phyloP scores from a whole-genome alignment of 345 rosid genomes.

The Physaria fendleri region DNA sequence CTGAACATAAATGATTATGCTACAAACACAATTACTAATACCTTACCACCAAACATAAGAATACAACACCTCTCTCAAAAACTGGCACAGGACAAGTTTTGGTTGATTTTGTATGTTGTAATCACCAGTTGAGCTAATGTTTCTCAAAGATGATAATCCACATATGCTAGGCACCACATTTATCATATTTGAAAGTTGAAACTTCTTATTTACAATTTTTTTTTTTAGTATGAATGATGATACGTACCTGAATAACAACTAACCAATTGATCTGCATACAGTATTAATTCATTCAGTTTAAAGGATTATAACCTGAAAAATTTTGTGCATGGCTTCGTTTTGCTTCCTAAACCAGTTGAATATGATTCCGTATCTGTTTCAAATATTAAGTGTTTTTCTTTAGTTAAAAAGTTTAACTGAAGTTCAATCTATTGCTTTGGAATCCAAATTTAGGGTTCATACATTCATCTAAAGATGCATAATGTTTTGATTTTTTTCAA shows the following conservation, averaged over 20 bases:
- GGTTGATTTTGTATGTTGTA: neutral
- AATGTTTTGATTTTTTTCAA: neutral
- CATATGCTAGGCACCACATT: neutral
- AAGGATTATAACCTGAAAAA: slow-evolving; percentile 96
- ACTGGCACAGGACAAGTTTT: neutral
- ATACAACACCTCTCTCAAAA: neutral
- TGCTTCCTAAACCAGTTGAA: slow-evolving; percentile 99
- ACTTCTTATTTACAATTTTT: too few relatives aligned
- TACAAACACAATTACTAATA: neutral
- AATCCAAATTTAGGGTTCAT: slow-evolving; percentile 16
- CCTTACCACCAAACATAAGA: slow-evolving; percentile 9
- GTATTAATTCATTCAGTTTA: slow-evolving; percentile 38
- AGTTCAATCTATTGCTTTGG: slow-evolving; percentile 17
- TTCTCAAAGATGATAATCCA: slow-evolving; percentile 13
- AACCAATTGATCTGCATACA: slow-evolving; percentile 18
- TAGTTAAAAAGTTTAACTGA: slow-evolving; percentile 24
- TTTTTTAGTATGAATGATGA: too few relatives aligned
- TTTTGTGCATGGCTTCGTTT: slow-evolving; percentile 99
- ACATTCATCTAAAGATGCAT: slow-evolving; percentile 18
- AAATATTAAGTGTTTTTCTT: slow-evolving; percentile 50
- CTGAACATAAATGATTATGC: neutral
- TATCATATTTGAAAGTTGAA: neutral
- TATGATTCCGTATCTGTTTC: slow-evolving; percentile 85
- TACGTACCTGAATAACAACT: slow-evolving; percentile 26
- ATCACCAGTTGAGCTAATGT: neutral